These are phyloP conservation scores for Aspergillus amoenus DNA, from an alignment of 2,329 filamentous ascomycete genomes.

Conservation along the genomic window DNA sequence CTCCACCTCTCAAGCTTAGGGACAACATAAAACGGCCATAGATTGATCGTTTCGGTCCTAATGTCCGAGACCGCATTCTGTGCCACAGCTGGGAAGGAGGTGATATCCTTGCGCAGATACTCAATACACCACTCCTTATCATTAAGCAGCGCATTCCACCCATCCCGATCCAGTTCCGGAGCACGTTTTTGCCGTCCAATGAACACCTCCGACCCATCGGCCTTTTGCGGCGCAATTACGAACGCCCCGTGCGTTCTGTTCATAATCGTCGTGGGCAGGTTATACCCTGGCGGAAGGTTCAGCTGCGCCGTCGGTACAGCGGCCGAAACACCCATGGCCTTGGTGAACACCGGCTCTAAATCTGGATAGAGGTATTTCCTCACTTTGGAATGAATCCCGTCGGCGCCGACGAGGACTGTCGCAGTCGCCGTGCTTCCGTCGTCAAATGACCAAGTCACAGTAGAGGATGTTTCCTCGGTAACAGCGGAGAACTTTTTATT, in stretches of 20 bases:
- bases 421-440: constrained; percentile 46
- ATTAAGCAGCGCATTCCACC: constrained; percentile 43
- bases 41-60: constrained; percentile 38
- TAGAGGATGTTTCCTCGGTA: constrained; percentile 38
- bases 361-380: constrained; percentile 53
- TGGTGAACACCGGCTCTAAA: constrained; percentile 51
- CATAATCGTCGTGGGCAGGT: constrained; percentile 47
- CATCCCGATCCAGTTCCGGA: constrained; percentile 39
- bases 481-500: constrained; percentile 50
- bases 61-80: constrained; percentile 38
- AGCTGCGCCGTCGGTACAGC: constrained; percentile 41
- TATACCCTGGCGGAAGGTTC: constrained; percentile 34
- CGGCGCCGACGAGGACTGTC: constrained; percentile 54
- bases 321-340: constrained; percentile 45
- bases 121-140: constrained; percentile 43
- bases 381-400: constrained; percentile 61
- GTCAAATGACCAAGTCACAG: constrained; percentile 49
- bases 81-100: constrained; percentile 39
- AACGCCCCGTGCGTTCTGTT: constrained; percentile 47
- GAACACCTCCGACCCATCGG: constrained; percentile 51
- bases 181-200: constrained; percentile 48
- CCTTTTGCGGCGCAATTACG: constrained; percentile 46
- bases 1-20: constrained; percentile 50
- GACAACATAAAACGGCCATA: constrained; percentile 53
- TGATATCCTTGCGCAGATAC: constrained; percentile 35